These are phyloP conservation scores for Puccinia triticina DNA, from an alignment of 1,284 basidiomycete genomes.

Conservation along the genomic window DNA sequence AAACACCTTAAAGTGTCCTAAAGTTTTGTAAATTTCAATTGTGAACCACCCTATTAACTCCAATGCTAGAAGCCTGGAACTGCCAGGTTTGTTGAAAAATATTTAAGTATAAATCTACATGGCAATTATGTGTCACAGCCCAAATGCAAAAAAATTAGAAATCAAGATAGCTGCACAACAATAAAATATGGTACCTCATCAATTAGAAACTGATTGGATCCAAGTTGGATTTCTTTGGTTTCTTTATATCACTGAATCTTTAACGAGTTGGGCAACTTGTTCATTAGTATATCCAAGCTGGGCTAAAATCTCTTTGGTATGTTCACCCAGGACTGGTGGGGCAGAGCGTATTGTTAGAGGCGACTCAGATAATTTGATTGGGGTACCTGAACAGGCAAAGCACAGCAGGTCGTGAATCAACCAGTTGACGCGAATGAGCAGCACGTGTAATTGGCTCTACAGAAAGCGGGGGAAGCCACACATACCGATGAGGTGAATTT, in stretches of 20 bases:
- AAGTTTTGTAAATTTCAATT: no score
- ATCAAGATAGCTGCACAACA: no score
- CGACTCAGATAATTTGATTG: conserved; percentile 24
- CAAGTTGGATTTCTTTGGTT: background rate
- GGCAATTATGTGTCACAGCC: no score
- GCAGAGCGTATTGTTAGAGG: conserved; percentile 53
- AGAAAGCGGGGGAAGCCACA: background rate
- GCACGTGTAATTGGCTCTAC: background rate
- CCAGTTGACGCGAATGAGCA: conserved; percentile 57
- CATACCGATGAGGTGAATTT: conserved; percentile 69
- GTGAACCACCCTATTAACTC: no score
- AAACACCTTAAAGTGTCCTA: no score
- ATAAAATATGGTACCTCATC: no score
- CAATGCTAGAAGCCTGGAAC: no score
- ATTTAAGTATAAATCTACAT: no score
- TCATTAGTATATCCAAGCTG: conserved; percentile 68
- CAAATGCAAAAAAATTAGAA: no score
- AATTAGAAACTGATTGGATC: background rate
- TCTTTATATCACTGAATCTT: conserved; percentile 65
- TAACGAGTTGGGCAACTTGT: conserved; percentile 66
- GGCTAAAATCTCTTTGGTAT: conserved; percentile 61
- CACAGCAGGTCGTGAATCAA: conserved; percentile 67
- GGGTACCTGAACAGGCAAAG: conserved; percentile 68
- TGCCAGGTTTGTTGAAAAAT: no score
- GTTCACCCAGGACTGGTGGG: conserved; percentile 60